Conservation (phyloP, 768 basidiomycete species). For the Lactarius sp. region DNA sequence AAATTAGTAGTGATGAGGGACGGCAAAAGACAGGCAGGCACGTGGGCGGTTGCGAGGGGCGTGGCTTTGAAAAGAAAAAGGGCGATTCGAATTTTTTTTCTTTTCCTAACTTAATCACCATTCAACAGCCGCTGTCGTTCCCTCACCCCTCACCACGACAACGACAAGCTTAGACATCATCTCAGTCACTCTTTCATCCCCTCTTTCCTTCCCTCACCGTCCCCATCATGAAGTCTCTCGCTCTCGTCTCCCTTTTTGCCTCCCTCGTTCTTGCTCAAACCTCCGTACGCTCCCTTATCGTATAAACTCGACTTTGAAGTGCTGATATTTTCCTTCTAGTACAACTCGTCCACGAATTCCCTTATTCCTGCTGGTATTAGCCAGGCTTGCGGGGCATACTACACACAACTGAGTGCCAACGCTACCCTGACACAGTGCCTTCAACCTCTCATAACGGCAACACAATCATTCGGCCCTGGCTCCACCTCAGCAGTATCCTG, state of each 20-base stretch:
- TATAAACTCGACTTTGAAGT: conserved; percentile 31
- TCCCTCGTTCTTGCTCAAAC: conserved; percentile 45
- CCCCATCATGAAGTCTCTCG: conserved; percentile 49
- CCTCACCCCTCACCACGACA: not conserved
- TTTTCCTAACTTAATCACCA: not conserved
- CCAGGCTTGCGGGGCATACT: conserved; percentile 49
- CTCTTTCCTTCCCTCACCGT: conserved; percentile 22
- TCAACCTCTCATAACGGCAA: conserved; percentile 52
- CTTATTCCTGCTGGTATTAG: conserved; percentile 69
- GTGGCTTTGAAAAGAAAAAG: too few relatives aligned
- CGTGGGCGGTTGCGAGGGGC: too few relatives aligned
- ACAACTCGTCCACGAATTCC: conserved; percentile 37
- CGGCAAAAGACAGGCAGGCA: too few relatives aligned
- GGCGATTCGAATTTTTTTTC: not conserved
- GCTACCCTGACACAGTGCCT: conserved; percentile 56
- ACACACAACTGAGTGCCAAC: conserved; percentile 60
- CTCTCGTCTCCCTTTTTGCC: conserved; percentile 48
- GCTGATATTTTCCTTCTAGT: conserved; percentile 15
- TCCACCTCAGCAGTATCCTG: conserved; percentile 37
- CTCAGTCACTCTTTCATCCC: conserved; percentile 16
- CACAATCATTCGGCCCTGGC: conserved; percentile 48
- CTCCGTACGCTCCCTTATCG: conserved; percentile 19
- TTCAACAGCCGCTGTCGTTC: not conserved
- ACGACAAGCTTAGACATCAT: not conserved
- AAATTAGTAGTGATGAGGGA: too few relatives aligned